Conservation (phyloP, 2,329 filamentous ascomycete species). For the Akanthomyces uredinophilus region DNA sequence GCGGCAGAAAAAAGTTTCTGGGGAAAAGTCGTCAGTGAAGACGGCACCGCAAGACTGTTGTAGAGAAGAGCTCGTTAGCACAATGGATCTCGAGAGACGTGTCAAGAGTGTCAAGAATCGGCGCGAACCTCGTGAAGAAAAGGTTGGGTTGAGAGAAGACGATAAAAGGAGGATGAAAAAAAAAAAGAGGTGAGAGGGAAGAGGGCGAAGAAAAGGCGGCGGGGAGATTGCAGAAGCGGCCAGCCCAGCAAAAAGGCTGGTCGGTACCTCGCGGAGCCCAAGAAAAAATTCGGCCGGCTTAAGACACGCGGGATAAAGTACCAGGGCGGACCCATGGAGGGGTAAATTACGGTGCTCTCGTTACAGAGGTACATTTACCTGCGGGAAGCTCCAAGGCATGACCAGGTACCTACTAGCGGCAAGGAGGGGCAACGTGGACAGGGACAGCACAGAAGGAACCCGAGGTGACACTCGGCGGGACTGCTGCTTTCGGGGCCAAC, state of each 20-base stretch:
- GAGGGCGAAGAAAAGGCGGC: conserved; percentile 10
- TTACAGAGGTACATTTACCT: background rate
- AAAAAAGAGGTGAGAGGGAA: conserved; percentile 2
- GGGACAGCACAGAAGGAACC: background rate
- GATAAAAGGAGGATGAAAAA: conserved; percentile 1
- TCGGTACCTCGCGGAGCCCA: conserved; percentile 11
- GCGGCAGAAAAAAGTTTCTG: conserved; percentile 14
- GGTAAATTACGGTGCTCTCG: background rate
- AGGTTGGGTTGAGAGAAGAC: background rate
- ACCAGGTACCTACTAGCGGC: background rate
- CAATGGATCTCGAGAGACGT: background rate
- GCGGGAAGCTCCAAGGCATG: background rate
- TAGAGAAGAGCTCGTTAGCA: conserved; percentile 5
- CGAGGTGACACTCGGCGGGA: background rate
- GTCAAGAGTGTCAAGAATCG: background rate
- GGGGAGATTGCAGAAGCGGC: conserved; percentile 3
- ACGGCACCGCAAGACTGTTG: conserved; percentile 10
- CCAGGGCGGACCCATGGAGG: conserved; percentile 7
- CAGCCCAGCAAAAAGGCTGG: conserved; percentile 1
- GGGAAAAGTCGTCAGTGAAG: background rate
- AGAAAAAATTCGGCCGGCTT: conserved; percentile 3
- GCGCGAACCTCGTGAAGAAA: conserved; percentile 3
- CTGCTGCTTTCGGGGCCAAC: background rate
- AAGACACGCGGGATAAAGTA: conserved; percentile 7
- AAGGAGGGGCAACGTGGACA: conserved; percentile 2